Evolutionary conservation across 2,329 filamentous ascomycete species (phyloP), one percentile per base, ranked within the genome.

Genomic region (Trichophyton mentagrophytes): DNA sequence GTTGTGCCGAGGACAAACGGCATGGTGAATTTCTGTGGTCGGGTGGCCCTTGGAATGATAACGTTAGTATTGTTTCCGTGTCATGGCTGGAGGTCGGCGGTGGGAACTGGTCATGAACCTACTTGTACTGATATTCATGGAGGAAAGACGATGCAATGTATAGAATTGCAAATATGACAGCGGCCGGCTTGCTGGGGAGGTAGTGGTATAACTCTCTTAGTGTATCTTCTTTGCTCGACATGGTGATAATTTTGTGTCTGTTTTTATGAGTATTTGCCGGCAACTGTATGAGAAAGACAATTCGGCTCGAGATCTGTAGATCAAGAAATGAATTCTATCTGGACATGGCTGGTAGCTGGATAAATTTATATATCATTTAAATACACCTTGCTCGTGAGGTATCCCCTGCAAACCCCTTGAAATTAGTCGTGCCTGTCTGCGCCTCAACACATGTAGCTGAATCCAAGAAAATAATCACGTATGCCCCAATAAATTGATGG

Each of bases 11-110:
- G 8, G 5, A 59, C 51, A 20, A 63, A 61, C 5, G 59, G 61
- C 17, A 63, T 42, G 11, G 61, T 61, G 46, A 63, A 63, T 46
- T 61, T 63, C 20, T 61, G 61, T 5, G 59, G 59, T 27, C 57
- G 38, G 15, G 44, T 59, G 6, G 55, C 55, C 3, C 55, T 57
- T n/a, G 6, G 20, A 25, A 25, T 38, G 5, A 11, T 22, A n/a
- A 17, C 30, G 51, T 56, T 30, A 56, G 51, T 13, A 22, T 22
- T 47, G 9, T 3, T 22, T 22, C n/a, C 4, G 7, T 47, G 33
- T 11, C 3, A 13, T 33, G 8, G 9, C 11, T 56, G 15, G 27
- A 44, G 33, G 25, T 7, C 2, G 13, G 7, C 9, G 4, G 11
- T 15, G 15, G 33, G n/a, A 25, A 30, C 33, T 17, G 27, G 4